Evolutionary conservation across 176 grass and related monocot genomes (phyloP).

Genomic region (Musa itinerans): DNA sequence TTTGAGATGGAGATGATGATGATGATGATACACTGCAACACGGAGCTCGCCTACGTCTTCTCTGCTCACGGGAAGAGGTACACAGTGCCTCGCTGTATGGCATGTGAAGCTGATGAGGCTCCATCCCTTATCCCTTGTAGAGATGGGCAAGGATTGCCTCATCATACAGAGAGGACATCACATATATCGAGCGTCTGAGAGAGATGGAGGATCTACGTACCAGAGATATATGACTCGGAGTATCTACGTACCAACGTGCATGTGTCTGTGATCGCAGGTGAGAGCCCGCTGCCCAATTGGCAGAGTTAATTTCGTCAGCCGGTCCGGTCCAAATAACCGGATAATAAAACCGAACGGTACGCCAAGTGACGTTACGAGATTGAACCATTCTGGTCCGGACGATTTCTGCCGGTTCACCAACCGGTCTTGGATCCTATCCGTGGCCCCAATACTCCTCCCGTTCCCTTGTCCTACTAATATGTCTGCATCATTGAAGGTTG

Average conservation of each 20-base stretch:
- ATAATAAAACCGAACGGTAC: too few species aligned
- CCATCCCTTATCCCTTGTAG: not conserved
- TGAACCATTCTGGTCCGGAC: too few species aligned
- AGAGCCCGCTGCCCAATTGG: slow-evolving; percentile 14
- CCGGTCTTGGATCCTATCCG: not conserved
- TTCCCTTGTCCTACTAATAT: not conserved
- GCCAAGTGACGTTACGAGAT: too few species aligned
- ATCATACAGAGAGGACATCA: too few species aligned
- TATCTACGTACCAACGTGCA: not conserved
- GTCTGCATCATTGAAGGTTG: not conserved
- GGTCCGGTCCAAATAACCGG: too few species aligned
- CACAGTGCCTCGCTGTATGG: not conserved
- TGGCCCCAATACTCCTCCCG: not conserved
- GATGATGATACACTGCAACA: too few species aligned
- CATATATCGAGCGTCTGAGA: not conserved
- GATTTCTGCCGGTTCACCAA: too few species aligned
- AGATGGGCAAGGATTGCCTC: too few species aligned
- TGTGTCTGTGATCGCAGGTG: not conserved
- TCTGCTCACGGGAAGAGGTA: not conserved
- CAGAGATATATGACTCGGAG: too few species aligned
- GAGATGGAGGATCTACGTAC: not conserved
- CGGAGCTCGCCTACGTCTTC: too few species aligned
- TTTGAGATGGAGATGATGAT: too few species aligned
- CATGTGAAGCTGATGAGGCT: not conserved
- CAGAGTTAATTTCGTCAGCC: slow-evolving; percentile 13